Base-by-base conservation (phyloP, 2,329 filamentous ascomycete species). In the Dothidotthia symphoricarpi region DNA sequence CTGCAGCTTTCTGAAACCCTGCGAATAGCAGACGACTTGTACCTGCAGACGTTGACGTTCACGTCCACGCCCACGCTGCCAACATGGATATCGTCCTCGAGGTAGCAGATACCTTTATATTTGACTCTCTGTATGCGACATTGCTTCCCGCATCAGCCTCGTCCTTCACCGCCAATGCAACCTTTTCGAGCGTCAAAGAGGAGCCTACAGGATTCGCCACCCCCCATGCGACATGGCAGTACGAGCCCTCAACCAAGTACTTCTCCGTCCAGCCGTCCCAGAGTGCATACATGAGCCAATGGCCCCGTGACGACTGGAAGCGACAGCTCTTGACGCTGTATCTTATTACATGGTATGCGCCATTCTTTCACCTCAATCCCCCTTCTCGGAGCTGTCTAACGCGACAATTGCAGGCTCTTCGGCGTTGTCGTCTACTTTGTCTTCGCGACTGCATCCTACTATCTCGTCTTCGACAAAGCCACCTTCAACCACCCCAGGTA, bases 71-170 rank as follows among this genome's bases (percentile, higher is more conserved):
- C 19, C 19, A 9, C 19, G 19, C 19, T n/a, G 14, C 51, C 72
- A 74, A 64, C 68, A 96, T 97, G 91, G 91, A 97, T 75, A 81
- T 96, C 70, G 81, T 93, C 30, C 84, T 96, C 51, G 90, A 96
- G 70, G 57, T 90, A 43, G 78, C 81, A 69, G 91, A 97, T 70
- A 87, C 83, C 56, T 88, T 85, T 60, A 59, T 90, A 48, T 85
- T 85, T 68, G 91, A 97, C 71, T 80, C 83, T 53, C 55, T 86
- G 41, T 96, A 94, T 64, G 83, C 89, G 33, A 75, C 71, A 24
- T 53, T 85, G 5, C 72, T 86, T n/a, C 89, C 90, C 6, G 51
- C 48, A 5, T 34, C 43, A 7, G 72, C 73, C 30, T 73, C 69
- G 19, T 69, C 74, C 71, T 72, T 47, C 63, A n/a, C 34, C 16